Conservation (phyloP, 228 moss, liverwort and hornwort genomes). For the Sphagnum magellanicum region DNA sequence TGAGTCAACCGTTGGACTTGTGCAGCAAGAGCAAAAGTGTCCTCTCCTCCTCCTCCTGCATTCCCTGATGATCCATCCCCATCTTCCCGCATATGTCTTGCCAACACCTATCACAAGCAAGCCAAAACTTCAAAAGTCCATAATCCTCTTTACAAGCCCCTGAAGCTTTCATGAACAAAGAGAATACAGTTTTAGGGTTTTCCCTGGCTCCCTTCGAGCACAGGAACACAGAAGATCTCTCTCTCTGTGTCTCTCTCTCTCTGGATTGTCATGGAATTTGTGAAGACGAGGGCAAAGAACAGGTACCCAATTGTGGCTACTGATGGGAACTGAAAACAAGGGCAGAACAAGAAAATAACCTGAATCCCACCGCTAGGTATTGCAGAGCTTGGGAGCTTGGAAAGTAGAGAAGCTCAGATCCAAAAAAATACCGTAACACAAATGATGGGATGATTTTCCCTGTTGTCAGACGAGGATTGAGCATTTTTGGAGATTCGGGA, state of each 20-base stretch:
- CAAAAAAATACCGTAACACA: not conserved
- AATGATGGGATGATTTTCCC: not conserved
- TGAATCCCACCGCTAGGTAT: too few species aligned
- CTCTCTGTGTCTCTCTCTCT: not conserved
- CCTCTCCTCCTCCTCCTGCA: constrained; percentile 6
- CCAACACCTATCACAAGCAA: constrained; percentile 17
- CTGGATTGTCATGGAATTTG: too few species aligned
- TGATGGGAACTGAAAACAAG: too few species aligned
- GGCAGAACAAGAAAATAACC: too few species aligned
- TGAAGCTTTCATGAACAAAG: not conserved
- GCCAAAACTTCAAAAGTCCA: too few species aligned
- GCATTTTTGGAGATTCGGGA: not conserved
- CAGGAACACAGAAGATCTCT: not conserved
- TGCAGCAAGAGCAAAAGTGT: constrained; percentile 27
- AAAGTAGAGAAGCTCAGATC: too few species aligned
- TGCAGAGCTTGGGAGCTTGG: too few species aligned
- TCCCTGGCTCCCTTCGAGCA: not conserved
- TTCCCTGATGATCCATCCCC: constrained; percentile 14
- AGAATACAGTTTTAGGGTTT: not conserved
- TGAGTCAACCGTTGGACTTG: constrained; percentile 58
- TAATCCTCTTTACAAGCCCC: not conserved
- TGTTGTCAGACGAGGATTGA: too few species aligned
- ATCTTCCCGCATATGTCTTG: constrained; percentile 32
- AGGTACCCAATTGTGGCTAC: too few species aligned
- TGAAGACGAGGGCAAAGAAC: too few species aligned